Evolutionary conservation across 2,329 filamentous ascomycete species (phyloP).

Genomic region (Colletotrichum zoysiae): DNA sequence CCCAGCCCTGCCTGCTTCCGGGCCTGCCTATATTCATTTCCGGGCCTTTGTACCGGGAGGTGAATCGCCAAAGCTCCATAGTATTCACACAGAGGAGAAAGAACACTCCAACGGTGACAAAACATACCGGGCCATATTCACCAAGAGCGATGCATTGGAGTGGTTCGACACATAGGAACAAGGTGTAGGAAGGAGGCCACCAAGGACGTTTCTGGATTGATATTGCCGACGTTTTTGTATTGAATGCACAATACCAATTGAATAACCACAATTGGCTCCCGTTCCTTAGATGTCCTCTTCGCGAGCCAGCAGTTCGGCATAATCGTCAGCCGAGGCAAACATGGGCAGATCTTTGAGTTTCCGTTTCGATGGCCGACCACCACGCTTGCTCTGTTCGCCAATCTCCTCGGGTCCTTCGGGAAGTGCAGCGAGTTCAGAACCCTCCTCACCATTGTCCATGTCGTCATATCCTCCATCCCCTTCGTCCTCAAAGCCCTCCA

Average conservation of each 20-base stretch:
- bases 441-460: constrained; percentile 46
- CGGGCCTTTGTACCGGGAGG: constrained; percentile 56
- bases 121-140: constrained; percentile 61
- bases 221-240: background rate
- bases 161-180: constrained; percentile 64
- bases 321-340: constrained; percentile 95
- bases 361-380: constrained; percentile 75
- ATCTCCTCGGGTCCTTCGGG: constrained; percentile 44
- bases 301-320: constrained; percentile 83
- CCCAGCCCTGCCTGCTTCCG: constrained; percentile 54
- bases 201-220: background rate
- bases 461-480: constrained; percentile 69
- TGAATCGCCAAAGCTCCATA: constrained; percentile 57
- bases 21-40: constrained; percentile 61
- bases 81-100: constrained; percentile 61
- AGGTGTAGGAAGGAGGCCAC: too few relatives aligned
- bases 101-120: constrained; percentile 58
- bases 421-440: constrained; percentile 1
- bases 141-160: constrained; percentile 58
- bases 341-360: constrained; percentile 90
- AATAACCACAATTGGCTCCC: background rate
- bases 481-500: constrained; percentile 55
- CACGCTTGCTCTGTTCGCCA: constrained; percentile 56
- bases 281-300: constrained; percentile 67
- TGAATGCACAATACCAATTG: background rate